phyloP scores from a whole-genome alignment of 345 rosid genomes.

The Eucalyptus urophylla region DNA sequence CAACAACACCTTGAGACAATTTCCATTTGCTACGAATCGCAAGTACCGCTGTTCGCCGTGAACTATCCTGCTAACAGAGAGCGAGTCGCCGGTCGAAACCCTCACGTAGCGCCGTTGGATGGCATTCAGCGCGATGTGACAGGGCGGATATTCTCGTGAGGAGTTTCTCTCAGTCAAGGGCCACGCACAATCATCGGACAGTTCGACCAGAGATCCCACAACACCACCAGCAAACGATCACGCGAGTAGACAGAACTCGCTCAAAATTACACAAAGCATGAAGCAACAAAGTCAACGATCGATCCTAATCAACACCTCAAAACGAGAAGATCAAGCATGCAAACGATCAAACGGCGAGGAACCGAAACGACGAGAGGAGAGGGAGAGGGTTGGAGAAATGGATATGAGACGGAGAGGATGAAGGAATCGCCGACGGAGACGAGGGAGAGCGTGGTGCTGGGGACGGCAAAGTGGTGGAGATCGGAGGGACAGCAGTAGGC shows the following conservation, averaged over 20 bases:
- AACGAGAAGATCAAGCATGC: background rate
- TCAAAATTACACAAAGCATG: too few relatives aligned
- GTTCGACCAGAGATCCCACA: background rate
- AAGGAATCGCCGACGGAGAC: slow-evolving; percentile 44
- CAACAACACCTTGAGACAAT: background rate
- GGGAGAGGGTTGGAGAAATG: slow-evolving; percentile 8
- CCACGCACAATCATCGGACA: background rate
- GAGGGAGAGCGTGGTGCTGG: slow-evolving; percentile 46
- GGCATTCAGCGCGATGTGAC: slow-evolving; percentile 62
- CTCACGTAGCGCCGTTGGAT: slow-evolving; percentile 75
- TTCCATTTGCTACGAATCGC: background rate
- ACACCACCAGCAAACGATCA: background rate
- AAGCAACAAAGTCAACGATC: background rate
- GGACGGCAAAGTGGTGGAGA: too few relatives aligned
- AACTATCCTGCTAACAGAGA: slow-evolving; percentile 53
- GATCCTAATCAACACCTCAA: background rate
- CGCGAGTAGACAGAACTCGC: background rate
- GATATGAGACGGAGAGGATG: slow-evolving; percentile 83
- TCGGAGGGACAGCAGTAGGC: too few relatives aligned
- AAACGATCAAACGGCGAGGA: background rate
- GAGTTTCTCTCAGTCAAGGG: slow-evolving; percentile 52
- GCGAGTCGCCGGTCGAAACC: slow-evolving; percentile 69
- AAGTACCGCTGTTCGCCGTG: rapidly evolving
- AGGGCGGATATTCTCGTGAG: slow-evolving; percentile 46
- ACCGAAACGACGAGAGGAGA: background rate